Conservation (phyloP, 371 early-diverging fungal species). For the Rhizopus sp. region DNA sequence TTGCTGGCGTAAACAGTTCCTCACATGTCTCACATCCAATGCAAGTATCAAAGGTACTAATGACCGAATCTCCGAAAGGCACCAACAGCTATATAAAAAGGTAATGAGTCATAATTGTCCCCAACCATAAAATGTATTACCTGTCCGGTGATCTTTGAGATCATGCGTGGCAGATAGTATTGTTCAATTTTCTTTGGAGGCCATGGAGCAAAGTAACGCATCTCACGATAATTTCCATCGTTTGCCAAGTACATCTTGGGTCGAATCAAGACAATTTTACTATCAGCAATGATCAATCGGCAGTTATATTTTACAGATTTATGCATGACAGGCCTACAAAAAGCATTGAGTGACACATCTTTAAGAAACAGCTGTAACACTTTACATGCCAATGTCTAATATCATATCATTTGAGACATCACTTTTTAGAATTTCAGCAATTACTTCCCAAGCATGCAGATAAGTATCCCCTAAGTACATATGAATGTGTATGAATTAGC, state of each 20-base stretch:
- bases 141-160: constrained; percentile 79
- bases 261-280: constrained; percentile 88
- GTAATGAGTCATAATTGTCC: not conserved
- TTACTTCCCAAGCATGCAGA: constrained; percentile 92
- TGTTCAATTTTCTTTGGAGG: constrained; percentile 65
- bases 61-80: constrained; percentile 87
- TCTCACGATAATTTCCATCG: constrained; percentile 97
- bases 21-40: constrained; percentile 97
- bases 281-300: constrained; percentile 81
- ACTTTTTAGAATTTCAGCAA: constrained; percentile 70
- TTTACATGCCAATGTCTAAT: constrained; percentile 93
- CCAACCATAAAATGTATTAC: constrained; percentile 20
- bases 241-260: constrained; percentile 95
- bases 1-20: constrained; percentile 93
- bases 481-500: not conserved
- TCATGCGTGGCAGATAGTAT: constrained; percentile 79
- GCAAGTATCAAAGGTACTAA: constrained; percentile 78
- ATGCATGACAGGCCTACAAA: constrained; percentile 85
- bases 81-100: constrained; percentile 43
- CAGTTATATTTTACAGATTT: constrained; percentile 95
- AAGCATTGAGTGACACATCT: not conserved
- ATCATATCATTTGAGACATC: constrained; percentile 78
- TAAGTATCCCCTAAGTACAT: constrained; percentile 79
- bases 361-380: not conserved
- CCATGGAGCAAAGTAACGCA: constrained; percentile 96